A percentile compares a stretch with the other conserved stretches of the same genome.
These are phyloP conservation scores for Barbarea vulgaris DNA, from an alignment of 345 rosid species.

Conservation along the genomic window DNA sequence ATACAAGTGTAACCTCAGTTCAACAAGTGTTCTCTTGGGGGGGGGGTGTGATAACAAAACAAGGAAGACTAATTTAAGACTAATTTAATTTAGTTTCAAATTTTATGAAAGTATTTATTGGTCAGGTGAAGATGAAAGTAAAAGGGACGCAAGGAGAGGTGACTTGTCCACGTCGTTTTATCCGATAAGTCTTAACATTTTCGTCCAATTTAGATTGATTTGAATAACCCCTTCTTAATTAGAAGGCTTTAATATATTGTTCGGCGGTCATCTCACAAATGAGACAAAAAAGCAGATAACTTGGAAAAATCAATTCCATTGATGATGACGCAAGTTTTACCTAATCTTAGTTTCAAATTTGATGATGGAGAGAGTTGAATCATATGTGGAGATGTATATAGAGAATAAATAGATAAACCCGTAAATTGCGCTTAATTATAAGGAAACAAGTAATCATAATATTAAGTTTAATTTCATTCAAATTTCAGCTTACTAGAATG, in stretches of 20 bases:
- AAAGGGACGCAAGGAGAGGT: slow-evolving; percentile 42
- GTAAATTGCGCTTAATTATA: neutral
- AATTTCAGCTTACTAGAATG: neutral
- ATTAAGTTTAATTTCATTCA: neutral
- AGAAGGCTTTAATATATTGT: neutral
- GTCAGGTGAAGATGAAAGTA: slow-evolving; percentile 39
- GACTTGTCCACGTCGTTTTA: slow-evolving; percentile 41
- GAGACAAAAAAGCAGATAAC: slow-evolving; percentile 32
- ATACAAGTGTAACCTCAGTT: neutral
- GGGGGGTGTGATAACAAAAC: neutral
- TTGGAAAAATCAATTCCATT: slow-evolving; percentile 24
- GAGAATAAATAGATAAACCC: neutral
- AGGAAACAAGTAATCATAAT: neutral
- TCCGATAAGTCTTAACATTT: slow-evolving; percentile 1
- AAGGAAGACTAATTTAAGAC: neutral
- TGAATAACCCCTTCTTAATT: neutral
- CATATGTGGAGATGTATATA: neutral
- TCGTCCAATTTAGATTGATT: slow-evolving; percentile 6
- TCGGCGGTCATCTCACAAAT: slow-evolving; percentile 28
- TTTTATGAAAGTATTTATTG: slow-evolving; percentile 24
- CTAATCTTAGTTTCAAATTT: slow-evolving; percentile 23
- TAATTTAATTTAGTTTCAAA: too few species aligned
- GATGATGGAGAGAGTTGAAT: neutral
- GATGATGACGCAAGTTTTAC: slow-evolving; percentile 31
- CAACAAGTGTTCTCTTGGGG: slow-evolving; percentile 11